These are phyloP conservation scores for Gonapodya sp. DNA, from an alignment of 192 early-diverging fungal species.

Conservation along the genomic window DNA sequence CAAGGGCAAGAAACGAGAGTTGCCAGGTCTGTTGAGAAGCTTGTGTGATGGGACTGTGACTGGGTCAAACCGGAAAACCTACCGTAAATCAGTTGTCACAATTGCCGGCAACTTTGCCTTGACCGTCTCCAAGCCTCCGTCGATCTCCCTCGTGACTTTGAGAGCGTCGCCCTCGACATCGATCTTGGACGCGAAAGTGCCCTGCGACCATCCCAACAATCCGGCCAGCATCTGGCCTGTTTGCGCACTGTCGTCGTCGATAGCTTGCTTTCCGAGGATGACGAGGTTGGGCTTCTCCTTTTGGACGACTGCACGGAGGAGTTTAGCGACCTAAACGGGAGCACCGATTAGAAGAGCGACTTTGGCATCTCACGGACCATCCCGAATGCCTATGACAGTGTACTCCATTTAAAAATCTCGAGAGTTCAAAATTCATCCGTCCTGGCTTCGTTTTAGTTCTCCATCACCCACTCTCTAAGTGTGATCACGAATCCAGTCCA, in stretches of 20 bases:
- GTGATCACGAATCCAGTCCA: too few species aligned
- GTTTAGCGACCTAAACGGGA: conserved; percentile 66
- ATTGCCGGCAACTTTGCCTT: conserved; percentile 76
- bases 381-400: background rate
- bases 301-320: conserved; percentile 75
- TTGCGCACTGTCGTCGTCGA: conserved; percentile 96
- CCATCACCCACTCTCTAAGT: too few species aligned
- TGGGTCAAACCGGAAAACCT: conserved; percentile 15
- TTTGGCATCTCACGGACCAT: background rate
- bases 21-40: conserved; percentile 8
- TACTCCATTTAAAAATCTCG: too few species aligned
- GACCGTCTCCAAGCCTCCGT: conserved; percentile 94
- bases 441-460: too few species aligned
- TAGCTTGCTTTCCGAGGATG: conserved; percentile 97
- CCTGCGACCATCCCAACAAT: conserved; percentile 87
- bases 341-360: too few species aligned
- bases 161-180: conserved; percentile 56
- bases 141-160: conserved; percentile 89
- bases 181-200: conserved; percentile 94
- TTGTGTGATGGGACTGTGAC: conserved; percentile 9
- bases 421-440: too few species aligned
- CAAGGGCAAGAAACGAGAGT: background rate
- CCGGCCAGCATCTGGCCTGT: conserved; percentile 99
- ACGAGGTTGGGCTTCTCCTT: conserved; percentile 90
- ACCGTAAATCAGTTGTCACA: conserved; percentile 90